Evolutionary conservation across 75 land plant species (phyloP).

Genomic region (Sequoia sempervirens): DNA sequence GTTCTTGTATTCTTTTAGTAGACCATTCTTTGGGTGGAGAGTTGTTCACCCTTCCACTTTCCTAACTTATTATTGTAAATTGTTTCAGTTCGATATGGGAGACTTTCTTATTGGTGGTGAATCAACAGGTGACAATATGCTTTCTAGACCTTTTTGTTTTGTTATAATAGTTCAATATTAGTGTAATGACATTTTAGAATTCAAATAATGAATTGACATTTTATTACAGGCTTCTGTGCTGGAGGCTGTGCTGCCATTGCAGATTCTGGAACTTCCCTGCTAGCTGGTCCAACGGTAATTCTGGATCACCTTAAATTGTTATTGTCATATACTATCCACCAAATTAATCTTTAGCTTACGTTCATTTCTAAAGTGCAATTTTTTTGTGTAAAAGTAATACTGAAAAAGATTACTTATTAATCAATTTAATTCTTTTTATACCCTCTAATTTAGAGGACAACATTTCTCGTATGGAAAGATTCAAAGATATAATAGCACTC

Average conservation of each 20-base stretch:
- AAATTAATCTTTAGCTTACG: neutral
- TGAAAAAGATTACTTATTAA: neutral
- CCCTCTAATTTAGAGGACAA: neutral
- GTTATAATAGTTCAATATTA: neutral
- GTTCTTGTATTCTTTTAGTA: neutral
- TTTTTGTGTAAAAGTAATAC: neutral
- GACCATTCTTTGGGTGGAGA: neutral
- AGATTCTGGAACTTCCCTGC: slow-evolving; percentile 84
- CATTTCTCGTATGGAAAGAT: neutral
- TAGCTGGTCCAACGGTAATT: slow-evolving; percentile 77
- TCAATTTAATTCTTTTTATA: neutral
- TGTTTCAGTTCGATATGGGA: slow-evolving; percentile 74
- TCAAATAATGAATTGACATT: neutral
- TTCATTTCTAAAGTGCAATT: neutral
- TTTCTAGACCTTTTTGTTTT: neutral
- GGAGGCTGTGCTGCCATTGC: slow-evolving; percentile 80
- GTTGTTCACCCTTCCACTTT: neutral
- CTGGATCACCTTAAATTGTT: no score
- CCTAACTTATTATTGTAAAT: neutral
- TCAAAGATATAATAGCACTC: neutral
- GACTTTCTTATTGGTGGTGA: slow-evolving; percentile 54
- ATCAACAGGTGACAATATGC: slow-evolving; percentile 53
- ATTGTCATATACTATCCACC: neutral
- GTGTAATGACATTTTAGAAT: neutral
- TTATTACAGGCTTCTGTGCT: slow-evolving; percentile 56